Conservation (phyloP, 176 grass and related monocot genomes). For the Eleusine indica region DNA sequence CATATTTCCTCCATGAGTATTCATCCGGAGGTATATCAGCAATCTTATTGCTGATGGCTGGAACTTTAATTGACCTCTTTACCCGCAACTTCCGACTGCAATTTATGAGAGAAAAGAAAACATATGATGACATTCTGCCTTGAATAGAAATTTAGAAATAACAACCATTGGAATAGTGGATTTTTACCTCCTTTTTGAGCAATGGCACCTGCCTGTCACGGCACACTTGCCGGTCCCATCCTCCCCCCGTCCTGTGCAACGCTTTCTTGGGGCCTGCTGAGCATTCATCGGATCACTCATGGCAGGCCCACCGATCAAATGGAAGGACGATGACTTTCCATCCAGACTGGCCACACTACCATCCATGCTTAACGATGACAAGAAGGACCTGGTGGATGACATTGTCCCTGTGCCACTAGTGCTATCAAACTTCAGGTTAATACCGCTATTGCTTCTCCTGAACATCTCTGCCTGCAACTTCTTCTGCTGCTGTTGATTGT, state of each 20-base stretch:
- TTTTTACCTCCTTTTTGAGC: slow-evolving; percentile 86
- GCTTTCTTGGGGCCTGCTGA: slow-evolving; percentile 57
- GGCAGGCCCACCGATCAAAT: slow-evolving; percentile 65
- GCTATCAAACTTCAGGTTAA: slow-evolving; percentile 79
- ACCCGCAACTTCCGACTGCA: slow-evolving; percentile 71
- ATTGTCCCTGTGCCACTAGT: slow-evolving; percentile 52
- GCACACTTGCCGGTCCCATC: slow-evolving; percentile 82
- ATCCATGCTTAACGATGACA: slow-evolving; percentile 84
- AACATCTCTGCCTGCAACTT: slow-evolving; percentile 76
- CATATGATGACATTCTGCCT: slow-evolving; percentile 28
- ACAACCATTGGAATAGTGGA: neutral
- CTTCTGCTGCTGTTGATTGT: slow-evolving; percentile 62
- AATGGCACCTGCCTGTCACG: slow-evolving; percentile 69
- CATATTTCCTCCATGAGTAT: slow-evolving; percentile 98
- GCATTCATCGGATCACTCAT: slow-evolving; percentile 59
- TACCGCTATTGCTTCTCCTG: slow-evolving; percentile 63
- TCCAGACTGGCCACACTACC: slow-evolving; percentile 74
- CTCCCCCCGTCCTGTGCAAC: slow-evolving; percentile 62
- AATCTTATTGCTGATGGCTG: slow-evolving; percentile 96
- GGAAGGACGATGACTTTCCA: slow-evolving; percentile 60
- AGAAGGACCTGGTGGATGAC: slow-evolving; percentile 66
- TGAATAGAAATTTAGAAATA: slow-evolving; percentile 25
- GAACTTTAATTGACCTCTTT: slow-evolving; percentile 92
- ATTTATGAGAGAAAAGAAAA: slow-evolving; percentile 14
- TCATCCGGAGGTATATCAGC: slow-evolving; percentile 95